Evolutionary conservation across 768 basidiomycete species (phyloP), one percentile per base, ranked within the genome.

Genomic region (Kwoniella sp.): DNA sequence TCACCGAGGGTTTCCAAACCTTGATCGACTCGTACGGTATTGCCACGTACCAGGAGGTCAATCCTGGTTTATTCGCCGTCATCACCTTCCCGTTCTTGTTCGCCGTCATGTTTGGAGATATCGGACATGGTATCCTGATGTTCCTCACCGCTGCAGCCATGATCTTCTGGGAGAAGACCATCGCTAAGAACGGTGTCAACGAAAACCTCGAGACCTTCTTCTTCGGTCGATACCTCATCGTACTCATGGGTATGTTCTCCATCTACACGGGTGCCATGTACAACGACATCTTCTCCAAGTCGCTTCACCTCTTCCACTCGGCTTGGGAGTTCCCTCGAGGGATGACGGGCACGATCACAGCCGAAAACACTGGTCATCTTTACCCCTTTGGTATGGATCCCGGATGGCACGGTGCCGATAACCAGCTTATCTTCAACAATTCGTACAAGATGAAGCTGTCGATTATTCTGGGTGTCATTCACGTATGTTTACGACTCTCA

Each of bases 361-460:
- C 80, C 12, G 64, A 78, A 2, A 63, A 80, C 23, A 88, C 80
- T 42, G 87, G 86, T 2, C 78, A 79, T 57, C 79, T 81, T n/a
- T 98, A 99, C 77, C 83, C 87, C 2, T 90, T 99, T 60, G 95
- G 95, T 61, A 72, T 99, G 57, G 95, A 99, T 73, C 91, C 91
- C 45, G 84, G 78, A 42, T 99, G 95, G 95, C 91, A 95, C 69
- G 89, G 85, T 17, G 81, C 92, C 5, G 88, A 89, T 60, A 99
- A 99, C 69, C 79, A 79, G 1, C 80, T 99, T 53, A 84, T 95
- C 36, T 99, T 98, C 76, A 87, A 86, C 46, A 99, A 99, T 76
- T 96, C 92, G 32, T 93, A 93, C 79, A 99, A 98, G 84, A 99
- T 99, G 95, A 98, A 99, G 79, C 90, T 98, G 89, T 88, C 89